A percentile compares a stretch with the other conserved stretches of the same genome.
Conservation (phyloP, 306 rosid genomes). For the Quercus rubra region DNA sequence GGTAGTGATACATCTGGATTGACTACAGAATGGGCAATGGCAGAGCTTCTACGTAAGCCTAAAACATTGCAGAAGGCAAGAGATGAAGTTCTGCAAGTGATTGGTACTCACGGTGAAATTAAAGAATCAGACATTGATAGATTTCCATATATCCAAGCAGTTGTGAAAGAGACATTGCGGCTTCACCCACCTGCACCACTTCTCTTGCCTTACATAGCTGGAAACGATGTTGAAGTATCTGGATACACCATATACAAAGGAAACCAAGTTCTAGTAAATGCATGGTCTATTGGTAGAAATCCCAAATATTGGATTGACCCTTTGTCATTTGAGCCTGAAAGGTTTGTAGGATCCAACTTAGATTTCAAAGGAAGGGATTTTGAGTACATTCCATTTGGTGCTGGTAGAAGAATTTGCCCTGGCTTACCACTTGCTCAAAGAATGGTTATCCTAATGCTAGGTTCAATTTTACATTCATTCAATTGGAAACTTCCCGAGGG, state of each 20-base stretch:
- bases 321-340: slow-evolving; percentile 38
- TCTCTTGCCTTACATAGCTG: slow-evolving; percentile 53
- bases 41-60: slow-evolving; percentile 50
- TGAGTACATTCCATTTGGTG: slow-evolving; percentile 55
- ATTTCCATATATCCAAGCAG: slow-evolving; percentile 47
- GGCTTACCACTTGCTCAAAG: slow-evolving; percentile 52
- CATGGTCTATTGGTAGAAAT: slow-evolving; percentile 59
- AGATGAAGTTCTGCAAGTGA: slow-evolving; percentile 28
- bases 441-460: slow-evolving; percentile 50
- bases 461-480: slow-evolving; percentile 43
- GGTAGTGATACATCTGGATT: slow-evolving; percentile 60
- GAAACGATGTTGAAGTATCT: slow-evolving; percentile 23
- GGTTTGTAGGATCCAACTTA: slow-evolving; percentile 28
- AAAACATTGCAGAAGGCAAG: slow-evolving; percentile 32
- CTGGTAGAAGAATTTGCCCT: slow-evolving; percentile 63
- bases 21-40: slow-evolving; percentile 68
- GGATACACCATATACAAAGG: slow-evolving; percentile 46
- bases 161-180: slow-evolving; percentile 55
- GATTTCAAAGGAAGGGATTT: slow-evolving; percentile 56
- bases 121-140: slow-evolving; percentile 47
- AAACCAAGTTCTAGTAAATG: slow-evolving; percentile 44
- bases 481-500: slow-evolving; percentile 56
- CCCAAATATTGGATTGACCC: slow-evolving; percentile 41
- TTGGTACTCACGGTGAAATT: slow-evolving; percentile 22
- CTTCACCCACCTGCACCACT: slow-evolving; percentile 59